Evolutionary conservation across 106 monocot species (phyloP).

Genomic region (Acorus gramineus): DNA sequence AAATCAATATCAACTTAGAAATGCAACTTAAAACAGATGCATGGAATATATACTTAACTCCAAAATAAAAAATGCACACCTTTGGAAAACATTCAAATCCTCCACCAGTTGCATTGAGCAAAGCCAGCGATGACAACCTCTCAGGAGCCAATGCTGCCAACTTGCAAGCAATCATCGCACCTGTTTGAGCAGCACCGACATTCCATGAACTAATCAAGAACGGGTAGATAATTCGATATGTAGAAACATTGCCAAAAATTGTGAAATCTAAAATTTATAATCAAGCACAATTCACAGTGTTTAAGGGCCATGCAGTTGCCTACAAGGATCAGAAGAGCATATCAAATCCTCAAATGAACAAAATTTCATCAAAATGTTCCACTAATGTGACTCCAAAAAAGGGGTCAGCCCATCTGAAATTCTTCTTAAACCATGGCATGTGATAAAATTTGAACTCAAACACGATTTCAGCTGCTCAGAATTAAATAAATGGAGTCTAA

Average conservation of each 20-base stretch:
- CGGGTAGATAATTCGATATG: neutral
- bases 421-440: too few relatives aligned
- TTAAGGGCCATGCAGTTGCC: too few relatives aligned
- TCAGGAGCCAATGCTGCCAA: constrained; percentile 78
- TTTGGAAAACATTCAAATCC: constrained; percentile 93
- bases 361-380: too few relatives aligned
- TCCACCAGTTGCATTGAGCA: constrained; percentile 95
- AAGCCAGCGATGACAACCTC: constrained; percentile 68
- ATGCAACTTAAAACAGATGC: neutral
- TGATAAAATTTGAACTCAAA: too few relatives aligned
- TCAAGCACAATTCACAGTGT: too few relatives aligned
- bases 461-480: too few relatives aligned
- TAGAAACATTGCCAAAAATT: constrained; percentile 3
- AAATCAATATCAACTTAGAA: too few relatives aligned
- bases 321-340: too few relatives aligned
- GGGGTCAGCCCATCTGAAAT: too few relatives aligned
- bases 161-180: constrained; percentile 94
- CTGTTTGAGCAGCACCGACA: constrained; percentile 15
- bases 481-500: neutral
- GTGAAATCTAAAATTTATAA: too few relatives aligned
- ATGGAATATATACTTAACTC: neutral
- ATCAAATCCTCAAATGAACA: too few relatives aligned
- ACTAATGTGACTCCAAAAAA: too few relatives aligned
- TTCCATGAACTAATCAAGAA: neutral
- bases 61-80: constrained; percentile 16